phyloP scores from a whole-genome alignment of 2,329 filamentous ascomycete species.

The Exophiala viscosa region DNA sequence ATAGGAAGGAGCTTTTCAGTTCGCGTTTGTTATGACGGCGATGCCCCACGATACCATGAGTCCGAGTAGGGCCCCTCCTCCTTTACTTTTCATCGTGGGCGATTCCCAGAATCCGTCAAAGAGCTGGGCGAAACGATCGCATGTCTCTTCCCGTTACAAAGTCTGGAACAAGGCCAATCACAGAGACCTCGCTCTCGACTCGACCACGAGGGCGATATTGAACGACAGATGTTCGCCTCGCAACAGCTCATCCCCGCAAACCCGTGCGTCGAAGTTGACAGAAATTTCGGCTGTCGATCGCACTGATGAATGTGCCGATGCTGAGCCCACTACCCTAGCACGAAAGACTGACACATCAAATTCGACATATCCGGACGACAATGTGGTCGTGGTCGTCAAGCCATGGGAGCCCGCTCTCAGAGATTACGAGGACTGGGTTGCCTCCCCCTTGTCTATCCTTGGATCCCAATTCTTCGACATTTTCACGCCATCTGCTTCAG shows the following conservation, averaged over 20 bases:
- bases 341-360: too few relatives aligned
- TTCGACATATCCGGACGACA: not conserved
- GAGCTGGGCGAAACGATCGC: not conserved
- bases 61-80: too few relatives aligned
- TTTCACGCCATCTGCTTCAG: constrained; percentile 1
- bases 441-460: constrained; percentile 1
- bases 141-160: not conserved
- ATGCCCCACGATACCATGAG: too few relatives aligned
- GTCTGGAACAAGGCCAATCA: not conserved
- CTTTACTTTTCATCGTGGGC: too few relatives aligned
- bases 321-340: not conserved
- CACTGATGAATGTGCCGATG: not conserved
- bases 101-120: too few relatives aligned
- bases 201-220: not conserved
- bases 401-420: not conserved
- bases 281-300: not conserved
- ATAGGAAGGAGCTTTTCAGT: too few relatives aligned
- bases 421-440: constrained; percentile 1
- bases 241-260: not conserved
- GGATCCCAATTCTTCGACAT: constrained; percentile 15
- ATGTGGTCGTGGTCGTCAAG: not conserved
- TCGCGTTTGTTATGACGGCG: too few relatives aligned
- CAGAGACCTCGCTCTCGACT: not conserved
- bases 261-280: not conserved
- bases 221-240: not conserved